Evolutionary conservation across 352 stramenopile genomes (phyloP).

Genomic region (Globisporangium radiosum): DNA sequence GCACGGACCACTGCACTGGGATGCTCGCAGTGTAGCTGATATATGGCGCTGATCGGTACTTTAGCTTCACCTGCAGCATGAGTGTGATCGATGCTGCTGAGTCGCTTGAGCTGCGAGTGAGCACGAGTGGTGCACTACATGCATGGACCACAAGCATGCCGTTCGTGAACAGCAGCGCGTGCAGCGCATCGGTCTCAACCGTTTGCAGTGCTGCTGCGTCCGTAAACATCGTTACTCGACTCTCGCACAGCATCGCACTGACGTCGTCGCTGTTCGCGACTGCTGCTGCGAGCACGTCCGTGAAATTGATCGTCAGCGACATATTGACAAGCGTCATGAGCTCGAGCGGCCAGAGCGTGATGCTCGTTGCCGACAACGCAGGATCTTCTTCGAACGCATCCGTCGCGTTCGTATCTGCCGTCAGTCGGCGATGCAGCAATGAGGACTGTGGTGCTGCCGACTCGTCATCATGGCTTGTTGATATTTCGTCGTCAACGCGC

Average conservation of each 20-base stretch:
- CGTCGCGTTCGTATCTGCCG: background rate
- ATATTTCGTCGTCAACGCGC: background rate
- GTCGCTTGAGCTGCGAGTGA: background rate
- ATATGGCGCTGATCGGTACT: background rate
- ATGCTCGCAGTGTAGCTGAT: slow-evolving; percentile 8
- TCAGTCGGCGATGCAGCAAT: background rate
- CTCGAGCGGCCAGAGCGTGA: slow-evolving; percentile 1
- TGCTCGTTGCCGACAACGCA: background rate
- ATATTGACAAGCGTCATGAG: background rate
- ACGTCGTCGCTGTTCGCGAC: background rate
- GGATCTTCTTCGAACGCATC: background rate
- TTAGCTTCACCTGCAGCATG: slow-evolving; percentile 9
- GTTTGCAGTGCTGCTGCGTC: background rate
- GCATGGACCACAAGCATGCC: slow-evolving; percentile 1
- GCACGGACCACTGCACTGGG: slow-evolving; percentile 16
- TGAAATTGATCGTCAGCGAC: slow-evolving; percentile 1
- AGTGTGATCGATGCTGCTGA: background rate
- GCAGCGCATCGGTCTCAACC: background rate
- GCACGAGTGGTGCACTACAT: slow-evolving; percentile 5
- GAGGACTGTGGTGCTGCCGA: too few species aligned
- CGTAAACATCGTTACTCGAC: slow-evolving; percentile 5
- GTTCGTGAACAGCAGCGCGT: background rate
- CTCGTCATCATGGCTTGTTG: background rate
- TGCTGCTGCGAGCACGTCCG: slow-evolving; percentile 3
- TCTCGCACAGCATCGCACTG: slow-evolving; percentile 2